phyloP scores from a whole-genome alignment of 2,329 filamentous ascomycete species.

The Cladorrhinum sp. region DNA sequence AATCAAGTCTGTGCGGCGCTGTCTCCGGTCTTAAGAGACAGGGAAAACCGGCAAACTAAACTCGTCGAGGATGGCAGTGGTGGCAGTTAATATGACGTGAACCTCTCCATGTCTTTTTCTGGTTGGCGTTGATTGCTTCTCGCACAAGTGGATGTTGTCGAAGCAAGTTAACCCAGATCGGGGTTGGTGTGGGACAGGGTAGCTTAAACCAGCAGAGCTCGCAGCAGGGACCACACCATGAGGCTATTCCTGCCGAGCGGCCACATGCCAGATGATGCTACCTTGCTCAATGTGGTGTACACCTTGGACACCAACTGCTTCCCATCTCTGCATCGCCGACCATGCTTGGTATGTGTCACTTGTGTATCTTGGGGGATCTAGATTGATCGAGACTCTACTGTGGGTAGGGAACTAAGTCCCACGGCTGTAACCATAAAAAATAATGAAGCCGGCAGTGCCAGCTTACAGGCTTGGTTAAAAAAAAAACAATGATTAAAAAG shows the following conservation, averaged over 20 bases:
- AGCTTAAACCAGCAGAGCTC: conserved; percentile 9
- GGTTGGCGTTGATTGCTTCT: background rate
- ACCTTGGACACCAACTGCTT: conserved; percentile 7
- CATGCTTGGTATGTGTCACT: conserved; percentile 13
- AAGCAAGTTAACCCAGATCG: conserved; percentile 16
- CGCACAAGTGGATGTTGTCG: background rate
- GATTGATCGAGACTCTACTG: background rate
- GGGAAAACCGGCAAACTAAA: conserved; percentile 7
- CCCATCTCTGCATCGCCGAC: conserved; percentile 7
- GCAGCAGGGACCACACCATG: conserved; percentile 4
- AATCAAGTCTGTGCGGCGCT: conserved; percentile 18
- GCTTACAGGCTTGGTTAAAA: background rate
- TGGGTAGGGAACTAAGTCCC: background rate
- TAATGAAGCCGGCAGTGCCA: background rate
- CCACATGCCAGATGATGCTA: conserved; percentile 13
- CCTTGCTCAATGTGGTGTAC: conserved; percentile 5
- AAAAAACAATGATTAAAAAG: background rate
- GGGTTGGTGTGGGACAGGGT: conserved; percentile 10
- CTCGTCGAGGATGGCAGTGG: conserved; percentile 18
- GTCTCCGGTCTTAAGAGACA: conserved; percentile 16
- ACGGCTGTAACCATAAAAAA: background rate
- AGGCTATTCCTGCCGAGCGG: conserved; percentile 19
- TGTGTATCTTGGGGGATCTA: background rate
- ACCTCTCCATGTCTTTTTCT: conserved; percentile 16
- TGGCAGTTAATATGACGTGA: conserved; percentile 23